Percentiles rank a stretch among this genome's conserved stretches.
phyloP scores from a whole-genome alignment of 225 moss, liverwort and hornwort species.

The Bryoerythrophyllum caledonicum region DNA sequence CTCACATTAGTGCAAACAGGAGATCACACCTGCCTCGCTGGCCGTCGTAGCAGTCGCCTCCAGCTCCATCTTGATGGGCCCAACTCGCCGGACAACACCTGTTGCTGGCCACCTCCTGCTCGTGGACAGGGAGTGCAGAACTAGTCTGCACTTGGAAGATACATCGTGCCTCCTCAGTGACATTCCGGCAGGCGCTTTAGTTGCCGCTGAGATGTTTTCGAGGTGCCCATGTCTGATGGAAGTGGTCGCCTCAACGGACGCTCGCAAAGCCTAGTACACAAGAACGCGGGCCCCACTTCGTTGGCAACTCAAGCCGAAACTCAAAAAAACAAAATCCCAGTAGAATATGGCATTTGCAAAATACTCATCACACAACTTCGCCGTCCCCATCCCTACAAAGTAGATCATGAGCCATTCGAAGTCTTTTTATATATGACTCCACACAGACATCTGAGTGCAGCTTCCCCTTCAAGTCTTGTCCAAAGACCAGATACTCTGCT shows the following conservation, averaged over 20 bases:
- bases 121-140: constrained; percentile 33
- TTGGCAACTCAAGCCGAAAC: not conserved
- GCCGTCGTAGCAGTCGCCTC: constrained; percentile 27
- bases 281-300: not conserved
- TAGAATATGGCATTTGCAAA: not conserved
- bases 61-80: constrained; percentile 31
- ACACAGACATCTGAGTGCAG: not conserved
- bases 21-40: constrained; percentile 51
- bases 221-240: constrained; percentile 18
- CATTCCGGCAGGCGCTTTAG: not conserved
- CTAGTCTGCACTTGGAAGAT: constrained; percentile 6
- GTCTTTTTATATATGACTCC: not conserved
- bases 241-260: constrained; percentile 6
- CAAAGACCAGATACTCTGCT: not conserved
- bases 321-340: not conserved
- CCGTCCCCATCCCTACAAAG: not conserved
- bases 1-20: constrained; percentile 48
- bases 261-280: constrained; percentile 32
- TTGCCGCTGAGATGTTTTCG: not conserved
- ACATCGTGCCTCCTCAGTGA: not conserved
- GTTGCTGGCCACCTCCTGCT: not conserved
- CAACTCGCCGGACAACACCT: constrained; percentile 2
- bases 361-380: not conserved
- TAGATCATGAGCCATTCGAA: not conserved
- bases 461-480: not conserved